These are phyloP conservation scores for Scedosporium dehoogii DNA, from an alignment of 2,329 filamentous ascomycete species.

Conservation along the genomic window DNA sequence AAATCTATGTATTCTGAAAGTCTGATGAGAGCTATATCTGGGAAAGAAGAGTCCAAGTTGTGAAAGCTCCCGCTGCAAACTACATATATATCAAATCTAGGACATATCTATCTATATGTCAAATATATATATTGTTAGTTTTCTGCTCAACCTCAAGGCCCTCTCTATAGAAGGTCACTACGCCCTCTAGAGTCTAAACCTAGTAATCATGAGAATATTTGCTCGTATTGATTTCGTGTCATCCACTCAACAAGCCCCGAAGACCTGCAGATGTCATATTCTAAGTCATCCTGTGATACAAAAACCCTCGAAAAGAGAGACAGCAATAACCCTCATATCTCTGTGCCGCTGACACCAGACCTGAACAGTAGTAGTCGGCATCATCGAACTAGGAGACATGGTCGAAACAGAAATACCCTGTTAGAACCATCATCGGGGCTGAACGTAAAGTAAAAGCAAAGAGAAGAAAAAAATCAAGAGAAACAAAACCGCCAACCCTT, in stretches of 20 bases:
- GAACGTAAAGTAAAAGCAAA: background rate
- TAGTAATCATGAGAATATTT: background rate
- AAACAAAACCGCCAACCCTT: background rate
- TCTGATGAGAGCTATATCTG: too few species aligned
- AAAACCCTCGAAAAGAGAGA: background rate
- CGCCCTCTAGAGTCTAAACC: too few species aligned
- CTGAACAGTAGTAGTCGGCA: background rate
- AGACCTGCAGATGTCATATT: background rate
- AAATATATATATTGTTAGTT: too few species aligned
- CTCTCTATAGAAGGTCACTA: too few species aligned
- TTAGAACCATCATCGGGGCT: background rate
- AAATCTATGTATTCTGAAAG: too few species aligned
- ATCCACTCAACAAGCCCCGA: background rate
- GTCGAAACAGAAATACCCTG: background rate
- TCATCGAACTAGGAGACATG: background rate
- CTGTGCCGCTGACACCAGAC: background rate
- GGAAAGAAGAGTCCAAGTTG: too few species aligned
- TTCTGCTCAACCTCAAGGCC: too few species aligned
- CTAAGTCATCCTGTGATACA: background rate
- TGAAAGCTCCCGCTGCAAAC: too few species aligned
- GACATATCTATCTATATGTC: too few species aligned
- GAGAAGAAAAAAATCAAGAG: background rate
- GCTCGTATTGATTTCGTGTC: background rate
- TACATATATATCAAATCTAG: too few species aligned
- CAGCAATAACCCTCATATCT: background rate